phyloP scores from a whole-genome alignment of 306 rosid genomes.

The Morella rubra region DNA sequence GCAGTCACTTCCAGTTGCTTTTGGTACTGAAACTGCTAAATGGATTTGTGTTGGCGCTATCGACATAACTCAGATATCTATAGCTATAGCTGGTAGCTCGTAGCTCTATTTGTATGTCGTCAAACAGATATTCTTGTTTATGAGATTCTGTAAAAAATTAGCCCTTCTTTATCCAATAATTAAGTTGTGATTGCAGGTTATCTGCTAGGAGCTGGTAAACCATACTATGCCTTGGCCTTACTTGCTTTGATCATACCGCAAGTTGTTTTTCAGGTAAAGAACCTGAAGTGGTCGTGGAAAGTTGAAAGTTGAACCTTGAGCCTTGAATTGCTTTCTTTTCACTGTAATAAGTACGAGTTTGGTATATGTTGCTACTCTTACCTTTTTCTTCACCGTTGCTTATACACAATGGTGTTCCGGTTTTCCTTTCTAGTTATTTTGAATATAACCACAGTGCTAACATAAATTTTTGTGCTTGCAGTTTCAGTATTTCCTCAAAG shows the following conservation, averaged over 20 bases:
- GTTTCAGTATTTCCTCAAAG: constrained; percentile 64
- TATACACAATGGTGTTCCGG: background rate
- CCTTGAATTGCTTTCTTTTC: background rate
- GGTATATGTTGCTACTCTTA: background rate
- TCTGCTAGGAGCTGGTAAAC: constrained; percentile 85
- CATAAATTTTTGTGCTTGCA: constrained; percentile 19
- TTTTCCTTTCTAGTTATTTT: background rate
- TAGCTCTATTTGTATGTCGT: background rate
- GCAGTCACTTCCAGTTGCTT: constrained; percentile 98
- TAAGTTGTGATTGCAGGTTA: constrained; percentile 59
- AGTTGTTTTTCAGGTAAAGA: constrained; percentile 81
- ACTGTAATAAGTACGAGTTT: background rate
- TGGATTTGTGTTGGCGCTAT: constrained; percentile 99
- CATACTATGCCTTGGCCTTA: constrained; percentile 81
- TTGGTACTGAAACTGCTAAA: constrained; percentile 92
- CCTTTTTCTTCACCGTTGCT: too few relatives aligned
- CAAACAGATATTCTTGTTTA: background rate
- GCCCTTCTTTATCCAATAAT: background rate
- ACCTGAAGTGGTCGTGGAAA: background rate
- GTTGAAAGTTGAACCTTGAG: background rate
- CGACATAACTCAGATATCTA: constrained; percentile 83
- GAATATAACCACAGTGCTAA: constrained; percentile 4
- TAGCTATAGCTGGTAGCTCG: constrained; percentile 72
- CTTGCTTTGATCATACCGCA: constrained; percentile 79
- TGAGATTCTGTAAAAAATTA: background rate